Evolutionary conservation across 2,329 filamentous ascomycete species (phyloP), one percentile per base, ranked within the genome.

Genomic region (Colletotrichum sp.): DNA sequence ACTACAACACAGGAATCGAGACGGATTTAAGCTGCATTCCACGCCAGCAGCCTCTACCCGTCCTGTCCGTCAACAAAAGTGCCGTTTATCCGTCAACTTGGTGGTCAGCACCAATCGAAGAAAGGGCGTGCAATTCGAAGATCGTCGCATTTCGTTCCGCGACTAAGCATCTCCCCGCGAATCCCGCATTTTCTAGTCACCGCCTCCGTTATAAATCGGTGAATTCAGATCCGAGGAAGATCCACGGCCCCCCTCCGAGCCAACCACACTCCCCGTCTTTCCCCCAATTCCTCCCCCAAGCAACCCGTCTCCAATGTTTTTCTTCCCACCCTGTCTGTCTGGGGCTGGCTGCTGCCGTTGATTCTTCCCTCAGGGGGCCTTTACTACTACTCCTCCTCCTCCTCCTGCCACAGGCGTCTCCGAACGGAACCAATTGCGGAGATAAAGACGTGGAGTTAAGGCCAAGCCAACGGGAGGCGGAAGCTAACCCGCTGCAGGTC

Each of bases 221-320:
- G 60, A 63, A 63, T 36, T 39, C 30, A 57, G 68, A 70, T 70
- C 68, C 68, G 68, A 63, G 57, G 68, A 70, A 63, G 34, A 70
- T 70, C 68, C 68, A 52, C 57, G 68, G 68, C 26, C 66, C 66
- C 13, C 15, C 44, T 49, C 65, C 52, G 66, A 52, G 49, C 30
- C 36, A 66, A 39, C 26, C 18, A 32, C 30, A 52, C 44, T 52
- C 12, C 63, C 24, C 24, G 34, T 24, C 36, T 49, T 66, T 34
- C 39, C 24, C 16, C 34, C 21, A 21, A n/a, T 36, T 36, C 62
- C 34, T 59, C 55, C 34, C n/a, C 32, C 59, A 30, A 21, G 44
- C 44, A 52, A 8, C 44, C 44, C n/a, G 44, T 52, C 44, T 52
- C n/a, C n/a, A 52, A 26, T 30, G 21, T 59, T 30, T 59, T 59